Evolutionary conservation across 352 stramenopile genomes (phyloP).

Genomic region (Pythium apleroticum): DNA sequence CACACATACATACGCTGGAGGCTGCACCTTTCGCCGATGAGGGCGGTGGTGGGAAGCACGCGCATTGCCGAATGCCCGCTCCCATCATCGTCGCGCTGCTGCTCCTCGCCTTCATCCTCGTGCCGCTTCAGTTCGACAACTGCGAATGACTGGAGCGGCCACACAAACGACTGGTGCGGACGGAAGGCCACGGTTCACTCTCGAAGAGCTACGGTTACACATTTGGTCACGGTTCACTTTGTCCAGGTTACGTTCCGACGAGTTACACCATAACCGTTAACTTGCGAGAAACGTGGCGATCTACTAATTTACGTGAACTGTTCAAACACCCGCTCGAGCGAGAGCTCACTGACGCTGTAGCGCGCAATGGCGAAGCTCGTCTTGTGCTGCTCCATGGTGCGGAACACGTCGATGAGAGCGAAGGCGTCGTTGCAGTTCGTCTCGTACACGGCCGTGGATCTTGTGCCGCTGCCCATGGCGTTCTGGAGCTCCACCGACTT

Average conservation of each 20-base stretch:
- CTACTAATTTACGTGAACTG: slow-evolving; percentile 71
- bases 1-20: slow-evolving; percentile 8
- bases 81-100: not conserved
- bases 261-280: slow-evolving; percentile 21
- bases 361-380: slow-evolving; percentile 68
- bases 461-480: slow-evolving; percentile 50
- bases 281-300: slow-evolving; percentile 9
- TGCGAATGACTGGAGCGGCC: slow-evolving; percentile 12
- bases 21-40: not conserved
- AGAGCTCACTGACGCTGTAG: slow-evolving; percentile 91
- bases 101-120: not conserved
- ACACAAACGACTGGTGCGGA: slow-evolving; percentile 28
- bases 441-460: slow-evolving; percentile 63
- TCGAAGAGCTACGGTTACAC: slow-evolving; percentile 11
- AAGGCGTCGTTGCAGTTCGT: slow-evolving; percentile 66
- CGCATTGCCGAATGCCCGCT: slow-evolving; percentile 18
- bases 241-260: not conserved
- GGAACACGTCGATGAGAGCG: slow-evolving; percentile 78
- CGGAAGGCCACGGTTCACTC: not conserved
- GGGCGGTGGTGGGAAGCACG: not conserved
- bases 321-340: slow-evolving; percentile 93
- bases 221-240: slow-evolving; percentile 13
- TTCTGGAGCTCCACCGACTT: slow-evolving; percentile 46
- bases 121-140: not conserved
- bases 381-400: slow-evolving; percentile 77